Base-by-base conservation (phyloP, 2,329 filamentous ascomycete species). In the Neodidymelliopsis sp. region DNA sequence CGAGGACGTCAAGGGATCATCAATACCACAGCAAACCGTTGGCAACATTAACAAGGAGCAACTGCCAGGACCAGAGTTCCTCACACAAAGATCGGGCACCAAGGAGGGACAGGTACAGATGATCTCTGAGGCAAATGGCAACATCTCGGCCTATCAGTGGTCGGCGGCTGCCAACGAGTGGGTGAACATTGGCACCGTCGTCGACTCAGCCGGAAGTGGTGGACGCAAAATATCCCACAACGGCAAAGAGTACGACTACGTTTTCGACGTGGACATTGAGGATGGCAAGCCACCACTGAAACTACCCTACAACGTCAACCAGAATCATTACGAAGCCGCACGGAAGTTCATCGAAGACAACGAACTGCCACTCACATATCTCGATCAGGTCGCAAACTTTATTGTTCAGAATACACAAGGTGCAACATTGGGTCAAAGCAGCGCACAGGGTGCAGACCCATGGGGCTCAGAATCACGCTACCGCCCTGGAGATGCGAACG, bases 81-180 rank as follows among this genome's bases (percentile, higher is more conserved):
- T 99, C 7, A 84, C 85, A 44, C 84, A 83, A 45, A 92, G 91
- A 60, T 84, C 86, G 0, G 94, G 94, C 3, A 94, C 90, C n/a
- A 96, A 96, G 73, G 94, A 99, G 57, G 94, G 94, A 0, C 93
- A 99, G 68, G 89, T 96, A 4, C 88, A 95, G 64, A 95, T 96
- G 85, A 93, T 97, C 63, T 84, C 83, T 50, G 89, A 96, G 70
- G 77, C 83, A 6, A 87, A 96, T 65, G 91, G 91, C 34, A 90
- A 84, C 40, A 81, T 97, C 22, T 91, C 89, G 4, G 91, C 92
- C 7, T 90, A 97, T 68, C 86, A 90, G 53, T 97, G 93, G 93
- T 95, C 92, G 10, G 75, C 75, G 56, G 69, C 68, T 60, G 73
- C 64, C 77, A 83, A 56, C 40, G 80, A 91, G 69, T 97, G 92